A percentile compares a stretch with the other conserved stretches of the same genome.
phyloP scores from a whole-genome alignment of 805 yeast species.

The Myxozyma neotropica region DNA sequence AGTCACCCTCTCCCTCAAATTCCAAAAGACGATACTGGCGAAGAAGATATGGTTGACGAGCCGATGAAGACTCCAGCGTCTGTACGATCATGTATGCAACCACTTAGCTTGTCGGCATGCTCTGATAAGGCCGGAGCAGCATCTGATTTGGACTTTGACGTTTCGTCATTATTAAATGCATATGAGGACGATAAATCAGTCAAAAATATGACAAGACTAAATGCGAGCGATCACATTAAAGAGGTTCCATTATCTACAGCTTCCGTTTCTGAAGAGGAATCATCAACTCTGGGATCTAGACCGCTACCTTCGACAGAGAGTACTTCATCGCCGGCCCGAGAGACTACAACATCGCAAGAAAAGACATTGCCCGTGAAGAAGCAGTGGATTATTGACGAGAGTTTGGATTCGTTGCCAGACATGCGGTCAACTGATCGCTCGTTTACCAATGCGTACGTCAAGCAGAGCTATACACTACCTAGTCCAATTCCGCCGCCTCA shows the following conservation, averaged over 20 bases:
- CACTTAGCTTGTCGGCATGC: not conserved
- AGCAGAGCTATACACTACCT: not conserved
- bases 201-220: not conserved
- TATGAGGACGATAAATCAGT: constrained; percentile 7
- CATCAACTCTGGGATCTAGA: no score
- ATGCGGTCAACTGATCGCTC: constrained; percentile 1
- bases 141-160: constrained; percentile 14
- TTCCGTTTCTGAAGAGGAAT: no score
- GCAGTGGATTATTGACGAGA: constrained; percentile 7
- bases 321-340: no score
- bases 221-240: not conserved
- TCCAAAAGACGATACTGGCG: not conserved
- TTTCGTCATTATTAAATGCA: constrained; percentile 5
- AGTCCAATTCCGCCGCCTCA: not conserved
- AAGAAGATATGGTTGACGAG: not conserved
- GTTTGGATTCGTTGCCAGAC: not conserved
- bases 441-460: not conserved
- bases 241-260: no score
- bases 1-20: constrained; percentile 1
- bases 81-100: not conserved
- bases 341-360: no score
- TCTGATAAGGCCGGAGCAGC: not conserved
- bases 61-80: not conserved
- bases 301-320: no score
- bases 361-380: not conserved